Evolutionary conservation across 306 rosid species (phyloP), one percentile per base, ranked within the genome.

Genomic region (Acacia melanoxylon): DNA sequence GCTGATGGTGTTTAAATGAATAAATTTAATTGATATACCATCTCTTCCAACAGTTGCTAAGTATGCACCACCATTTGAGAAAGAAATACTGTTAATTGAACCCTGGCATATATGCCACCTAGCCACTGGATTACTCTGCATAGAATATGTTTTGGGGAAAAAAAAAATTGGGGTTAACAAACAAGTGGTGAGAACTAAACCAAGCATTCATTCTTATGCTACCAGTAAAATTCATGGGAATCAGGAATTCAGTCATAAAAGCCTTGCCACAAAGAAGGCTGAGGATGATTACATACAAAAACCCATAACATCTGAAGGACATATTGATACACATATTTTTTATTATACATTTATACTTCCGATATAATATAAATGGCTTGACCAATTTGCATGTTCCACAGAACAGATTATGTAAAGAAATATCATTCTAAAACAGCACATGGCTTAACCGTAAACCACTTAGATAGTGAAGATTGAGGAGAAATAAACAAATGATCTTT

Each of bases 21-120:
- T 61, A 61, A 24, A 61, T 61, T 61, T 61, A 24, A 71, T 74
- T 68, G 75, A 62, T 37, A 61, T 93, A 96, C 99, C 99, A 83
- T 93, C 99, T 83, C 99, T 92, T 82, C 99, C 99, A 78, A 87
- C 98, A 78, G 97, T 93, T 40, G 98, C 98, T 73, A 96, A 75
- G 89, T 84, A 88, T 68, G 88, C 83, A 45, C 99, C 99, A 75
- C 91, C 98, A 12, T 76, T 75, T 9, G 99, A 96, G 90, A 96
- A 96, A 81, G 99, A 90, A 69, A 96, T 85, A 72, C 87, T 88
- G 82, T 96, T 96, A 73, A 93, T 86, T 46, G 98, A 81, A 76
- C 97, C 94, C 86, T 92, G 93, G 92, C 99, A 92, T 84, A 96
- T 92, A 85, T 96, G 99, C 99, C 99, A 96, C 88, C 99, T 91